Conservation (phyloP, 108 stramenopile genomes). For the Fragilariopsis cylindrus region DNA sequence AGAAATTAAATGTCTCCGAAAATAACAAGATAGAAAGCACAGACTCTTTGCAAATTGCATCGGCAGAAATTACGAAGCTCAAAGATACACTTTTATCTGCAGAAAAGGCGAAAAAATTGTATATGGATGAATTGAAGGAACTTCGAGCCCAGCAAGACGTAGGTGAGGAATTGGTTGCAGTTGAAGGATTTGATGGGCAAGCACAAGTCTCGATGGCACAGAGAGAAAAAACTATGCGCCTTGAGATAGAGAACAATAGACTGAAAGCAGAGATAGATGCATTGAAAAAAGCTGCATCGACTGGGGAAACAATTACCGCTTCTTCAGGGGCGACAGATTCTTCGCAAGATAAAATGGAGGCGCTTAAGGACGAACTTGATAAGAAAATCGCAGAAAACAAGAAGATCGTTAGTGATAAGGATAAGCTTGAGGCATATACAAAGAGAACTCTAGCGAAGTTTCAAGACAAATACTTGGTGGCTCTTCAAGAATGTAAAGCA, state of each 20-base stretch:
- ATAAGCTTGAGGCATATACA: conserved; percentile 91
- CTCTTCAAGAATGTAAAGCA: conserved; percentile 87
- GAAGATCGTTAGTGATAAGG: conserved; percentile 87
- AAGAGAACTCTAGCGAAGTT: conserved; percentile 92
- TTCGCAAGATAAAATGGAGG: conserved; percentile 22
- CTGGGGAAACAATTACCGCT: conserved; percentile 14
- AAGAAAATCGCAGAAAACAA: conserved; percentile 74
- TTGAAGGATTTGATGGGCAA: conserved; percentile 38
- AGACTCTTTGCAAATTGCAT: conserved; percentile 43
- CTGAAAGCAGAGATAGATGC: conserved; percentile 65
- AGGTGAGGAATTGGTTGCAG: conserved; percentile 45
- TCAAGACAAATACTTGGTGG: conserved; percentile 93
- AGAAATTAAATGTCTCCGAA: conserved; percentile 44
- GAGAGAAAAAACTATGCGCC: conserved; percentile 66
- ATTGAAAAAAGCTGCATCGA: conserved; percentile 30
- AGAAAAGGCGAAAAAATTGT: conserved; percentile 80
- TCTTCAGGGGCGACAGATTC: not conserved
- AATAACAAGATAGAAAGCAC: conserved; percentile 38
- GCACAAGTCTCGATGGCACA: conserved; percentile 28
- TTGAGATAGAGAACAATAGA: conserved; percentile 73
- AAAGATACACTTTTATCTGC: conserved; percentile 62
- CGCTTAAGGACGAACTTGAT: conserved; percentile 64
- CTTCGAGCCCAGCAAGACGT: conserved; percentile 73
- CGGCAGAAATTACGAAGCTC: conserved; percentile 63
- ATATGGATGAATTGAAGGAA: conserved; percentile 74